Evolutionary conservation across 2,329 filamentous ascomycete species (phyloP).

Genomic region (Aureobasidium sp.): DNA sequence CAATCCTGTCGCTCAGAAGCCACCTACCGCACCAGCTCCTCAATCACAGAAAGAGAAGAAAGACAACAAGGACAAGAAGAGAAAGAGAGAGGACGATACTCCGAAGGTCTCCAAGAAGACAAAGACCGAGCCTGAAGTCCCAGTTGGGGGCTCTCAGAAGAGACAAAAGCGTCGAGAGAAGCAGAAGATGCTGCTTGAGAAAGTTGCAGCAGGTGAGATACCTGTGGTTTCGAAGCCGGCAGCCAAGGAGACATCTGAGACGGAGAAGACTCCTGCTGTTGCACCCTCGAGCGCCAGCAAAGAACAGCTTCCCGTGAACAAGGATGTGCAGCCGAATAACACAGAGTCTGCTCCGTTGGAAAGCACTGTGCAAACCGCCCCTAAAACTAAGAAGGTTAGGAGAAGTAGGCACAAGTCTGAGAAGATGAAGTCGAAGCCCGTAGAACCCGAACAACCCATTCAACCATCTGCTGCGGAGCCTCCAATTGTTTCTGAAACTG

Average conservation of each 20-base stretch:
- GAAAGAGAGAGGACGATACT: conserved; percentile 1
- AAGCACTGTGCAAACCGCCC: background rate
- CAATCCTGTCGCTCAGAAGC: background rate
- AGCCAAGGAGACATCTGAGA: background rate
- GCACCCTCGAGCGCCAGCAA: background rate
- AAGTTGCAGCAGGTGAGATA: background rate
- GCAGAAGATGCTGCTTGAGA: background rate
- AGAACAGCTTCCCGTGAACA: background rate
- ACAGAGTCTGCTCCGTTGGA: background rate
- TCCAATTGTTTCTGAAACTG: background rate
- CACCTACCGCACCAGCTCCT: background rate
- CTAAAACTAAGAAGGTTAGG: conserved; percentile 7
- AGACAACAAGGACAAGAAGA: conserved; percentile 9
- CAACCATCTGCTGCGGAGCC: background rate
- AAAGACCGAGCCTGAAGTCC: background rate
- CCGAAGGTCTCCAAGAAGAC: background rate
- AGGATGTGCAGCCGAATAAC: background rate
- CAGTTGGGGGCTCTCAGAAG: background rate
- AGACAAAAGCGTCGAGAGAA: conserved; percentile 1
- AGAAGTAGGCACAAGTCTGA: background rate
- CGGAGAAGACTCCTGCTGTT: background rate
- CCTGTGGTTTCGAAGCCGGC: background rate
- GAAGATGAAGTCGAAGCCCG: conserved; percentile 1
- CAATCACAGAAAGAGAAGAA: background rate
- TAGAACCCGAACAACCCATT: background rate